Evolutionary conservation across 345 rosid genomes (phyloP).

Genomic region (Populus deltoides): DNA sequence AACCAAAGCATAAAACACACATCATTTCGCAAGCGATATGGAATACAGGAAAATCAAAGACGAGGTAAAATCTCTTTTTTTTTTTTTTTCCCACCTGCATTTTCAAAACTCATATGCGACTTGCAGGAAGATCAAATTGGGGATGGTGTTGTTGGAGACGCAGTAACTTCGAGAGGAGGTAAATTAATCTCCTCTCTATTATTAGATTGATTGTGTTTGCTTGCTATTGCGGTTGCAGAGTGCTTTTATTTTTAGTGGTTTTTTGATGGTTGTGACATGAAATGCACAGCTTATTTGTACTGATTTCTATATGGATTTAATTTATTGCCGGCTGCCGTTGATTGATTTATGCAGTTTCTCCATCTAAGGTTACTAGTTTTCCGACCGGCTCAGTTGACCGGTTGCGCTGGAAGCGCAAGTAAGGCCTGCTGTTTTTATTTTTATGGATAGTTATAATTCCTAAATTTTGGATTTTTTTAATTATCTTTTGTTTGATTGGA

Average conservation of each 20-base stretch:
- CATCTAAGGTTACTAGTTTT: conserved; percentile 34
- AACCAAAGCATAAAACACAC: too few species aligned
- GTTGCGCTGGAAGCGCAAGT: conserved; percentile 81
- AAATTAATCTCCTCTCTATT: conserved; percentile 21
- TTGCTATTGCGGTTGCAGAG: too few species aligned
- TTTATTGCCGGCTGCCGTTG: too few species aligned
- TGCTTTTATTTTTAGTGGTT: too few species aligned
- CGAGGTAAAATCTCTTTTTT: conserved; percentile 37
- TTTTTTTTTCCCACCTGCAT: neutral
- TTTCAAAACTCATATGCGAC: too few species aligned
- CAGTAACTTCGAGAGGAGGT: conserved; percentile 38
- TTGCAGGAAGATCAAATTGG: conserved; percentile 40
- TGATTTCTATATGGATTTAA: too few species aligned
- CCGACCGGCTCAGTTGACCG: conserved; percentile 42
- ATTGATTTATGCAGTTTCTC: conserved; percentile 31
- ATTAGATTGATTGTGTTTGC: conserved; percentile 5
- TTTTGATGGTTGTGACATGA: too few species aligned
- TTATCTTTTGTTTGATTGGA: conserved; percentile 4
- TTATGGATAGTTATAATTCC: neutral
- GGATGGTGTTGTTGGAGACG: conserved; percentile 29
- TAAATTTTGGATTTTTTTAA: neutral
- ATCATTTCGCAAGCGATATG: conserved; percentile 28
- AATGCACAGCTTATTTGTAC: too few species aligned
- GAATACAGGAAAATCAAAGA: conserved; percentile 82
- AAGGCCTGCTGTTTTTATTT: conserved; percentile 5